Evolutionary conservation across 2,329 filamentous ascomycete species (phyloP), one percentile per base, ranked within the genome.

Genomic region (Cordyceps cateniannulata): DNA sequence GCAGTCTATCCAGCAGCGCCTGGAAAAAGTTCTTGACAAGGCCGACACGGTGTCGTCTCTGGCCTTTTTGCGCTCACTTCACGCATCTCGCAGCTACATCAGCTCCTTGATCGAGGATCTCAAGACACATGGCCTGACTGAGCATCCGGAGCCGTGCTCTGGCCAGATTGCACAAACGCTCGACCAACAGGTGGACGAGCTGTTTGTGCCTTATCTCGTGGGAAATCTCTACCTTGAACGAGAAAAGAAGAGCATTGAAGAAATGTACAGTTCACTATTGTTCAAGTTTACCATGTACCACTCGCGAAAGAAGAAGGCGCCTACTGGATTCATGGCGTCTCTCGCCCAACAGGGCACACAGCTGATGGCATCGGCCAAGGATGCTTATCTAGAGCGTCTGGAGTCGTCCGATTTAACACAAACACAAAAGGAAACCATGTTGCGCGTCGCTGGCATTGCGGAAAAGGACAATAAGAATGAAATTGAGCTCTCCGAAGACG

Each of bases 281-380:
- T 96, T 99, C 83, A 96, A 96, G 68, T 99, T 95, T 70, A 96
- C 91, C 18, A 89, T 96, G n/a, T 98, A 93, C 70, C 95, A 99
- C 73, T 91, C 89, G 0, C 81, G 88, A 62, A 83, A 91, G 64
- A 93, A 96, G 73, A 97, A 96, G 79, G 87, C 88, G 27, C 89
- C 93, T 1, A 91, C 90, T 0, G 91, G 91, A 0, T 97, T 97
- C 72, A 96, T 98, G 81, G 91, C 90, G 20, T 93, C 93, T 3
- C 81, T 98, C 32, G 90, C 93, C 3, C 92, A 96, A 68, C 89
- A 95, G 67, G 91, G 92, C 48, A 93, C 91, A 57, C 93, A 98
- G 72, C 80, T 97, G 40, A 83, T 97, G 62, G 86, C 91, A 18
- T 90, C 91, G 6, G 92, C 92, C 59, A 91, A 93, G 69, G 93